These are phyloP conservation scores for Pelargonium citronellum DNA, from an alignment of 441 rosid genomes.

Conservation along the genomic window DNA sequence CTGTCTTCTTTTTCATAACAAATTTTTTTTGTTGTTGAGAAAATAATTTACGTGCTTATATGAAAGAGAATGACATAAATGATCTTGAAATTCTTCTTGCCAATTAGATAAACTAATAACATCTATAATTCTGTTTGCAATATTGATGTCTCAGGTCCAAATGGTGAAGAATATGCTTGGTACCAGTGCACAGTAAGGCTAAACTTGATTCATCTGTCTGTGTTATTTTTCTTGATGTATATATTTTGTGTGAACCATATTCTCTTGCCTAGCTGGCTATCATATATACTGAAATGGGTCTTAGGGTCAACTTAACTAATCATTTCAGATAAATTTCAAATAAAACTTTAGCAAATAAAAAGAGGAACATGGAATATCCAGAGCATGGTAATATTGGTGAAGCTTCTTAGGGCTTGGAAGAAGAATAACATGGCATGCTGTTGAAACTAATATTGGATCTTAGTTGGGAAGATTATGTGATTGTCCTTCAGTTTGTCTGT, in stretches of 20 bases:
- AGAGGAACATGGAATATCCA: not conserved
- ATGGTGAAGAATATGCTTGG: conserved; percentile 94
- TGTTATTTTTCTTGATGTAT: conserved; percentile 7
- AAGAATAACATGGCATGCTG: not conserved
- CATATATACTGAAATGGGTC: not conserved
- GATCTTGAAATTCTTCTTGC: not conserved
- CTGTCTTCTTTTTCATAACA: not conserved
- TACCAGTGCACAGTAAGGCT: conserved; percentile 90
- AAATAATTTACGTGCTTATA: not conserved
- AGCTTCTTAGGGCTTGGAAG: not conserved
- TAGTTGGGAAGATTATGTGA: not conserved
- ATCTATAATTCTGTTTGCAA: conserved; percentile 13
- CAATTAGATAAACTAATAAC: not conserved
- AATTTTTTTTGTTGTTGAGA: not conserved
- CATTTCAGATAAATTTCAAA: not conserved
- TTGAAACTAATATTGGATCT: not conserved
- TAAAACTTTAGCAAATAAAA: not conserved
- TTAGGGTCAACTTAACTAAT: conserved; percentile 3
- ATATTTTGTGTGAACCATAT: not conserved
- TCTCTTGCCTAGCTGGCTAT: not conserved
- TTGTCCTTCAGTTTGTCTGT: not conserved
- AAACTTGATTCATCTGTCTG: conserved; percentile 9
- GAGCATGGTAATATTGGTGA: not conserved
- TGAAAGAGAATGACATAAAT: not conserved
- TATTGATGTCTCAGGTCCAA: conserved; percentile 58